These are phyloP conservation scores for Lolium multiflorum DNA, from an alignment of 176 grass and related monocot genomes.

Conservation along the genomic window DNA sequence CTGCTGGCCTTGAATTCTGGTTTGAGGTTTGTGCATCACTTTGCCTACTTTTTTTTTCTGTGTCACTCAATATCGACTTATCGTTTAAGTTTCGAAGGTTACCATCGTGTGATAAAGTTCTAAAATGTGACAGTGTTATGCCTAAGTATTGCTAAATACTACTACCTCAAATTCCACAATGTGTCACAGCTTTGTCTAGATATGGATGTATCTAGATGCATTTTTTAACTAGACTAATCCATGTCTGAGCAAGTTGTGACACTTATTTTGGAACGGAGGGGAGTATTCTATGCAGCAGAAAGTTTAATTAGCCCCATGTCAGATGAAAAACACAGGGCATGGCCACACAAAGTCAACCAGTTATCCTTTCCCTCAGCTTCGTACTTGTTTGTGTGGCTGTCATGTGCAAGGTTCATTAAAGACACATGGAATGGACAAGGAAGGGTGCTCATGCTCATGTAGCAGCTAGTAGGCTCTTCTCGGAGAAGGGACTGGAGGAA, in stretches of 20 bases:
- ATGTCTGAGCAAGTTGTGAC: too few species aligned
- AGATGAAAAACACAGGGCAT: neutral
- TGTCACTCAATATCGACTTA: slow-evolving; percentile 8
- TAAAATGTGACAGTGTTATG: neutral
- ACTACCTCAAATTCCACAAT: too few species aligned
- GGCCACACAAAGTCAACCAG: neutral
- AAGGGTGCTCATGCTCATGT: neutral
- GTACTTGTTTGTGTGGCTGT: slow-evolving; percentile 3
- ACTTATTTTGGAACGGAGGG: too few species aligned
- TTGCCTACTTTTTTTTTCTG: slow-evolving; percentile 4
- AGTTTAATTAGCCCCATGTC: neutral
- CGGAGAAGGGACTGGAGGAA: neutral
- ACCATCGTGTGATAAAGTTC: neutral
- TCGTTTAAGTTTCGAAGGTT: neutral
- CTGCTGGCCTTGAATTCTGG: slow-evolving; percentile 43
- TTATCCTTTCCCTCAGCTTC: neutral
- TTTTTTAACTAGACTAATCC: too few species aligned
- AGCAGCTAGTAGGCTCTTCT: neutral
- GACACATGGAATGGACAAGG: neutral
- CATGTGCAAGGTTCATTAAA: neutral
- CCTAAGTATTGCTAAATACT: neutral
- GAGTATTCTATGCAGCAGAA: neutral
- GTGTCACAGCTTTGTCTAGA: too few species aligned
- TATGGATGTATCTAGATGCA: too few species aligned
- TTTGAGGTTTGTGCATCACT: slow-evolving; percentile 39